Conservation (phyloP, 768 basidiomycete genomes). For the Agrocybe praecox region DNA sequence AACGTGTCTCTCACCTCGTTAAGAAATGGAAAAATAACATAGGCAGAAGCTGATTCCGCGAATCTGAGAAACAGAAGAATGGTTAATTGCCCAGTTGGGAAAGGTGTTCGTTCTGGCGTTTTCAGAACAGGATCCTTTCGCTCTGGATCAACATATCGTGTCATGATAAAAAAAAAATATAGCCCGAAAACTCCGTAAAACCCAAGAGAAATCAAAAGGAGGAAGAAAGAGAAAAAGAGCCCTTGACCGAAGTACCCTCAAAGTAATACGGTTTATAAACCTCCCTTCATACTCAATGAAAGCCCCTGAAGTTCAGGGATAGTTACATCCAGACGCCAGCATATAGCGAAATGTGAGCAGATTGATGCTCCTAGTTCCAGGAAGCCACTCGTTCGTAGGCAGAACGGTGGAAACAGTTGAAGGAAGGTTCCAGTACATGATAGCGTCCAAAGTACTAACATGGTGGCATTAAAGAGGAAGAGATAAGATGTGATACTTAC, state of each 20-base stretch:
- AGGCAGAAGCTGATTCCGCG: slow-evolving; percentile 62
- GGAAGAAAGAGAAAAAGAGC: no score
- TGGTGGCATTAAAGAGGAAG: neutral
- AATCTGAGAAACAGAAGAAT: slow-evolving; percentile 62
- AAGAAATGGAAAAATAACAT: slow-evolving; percentile 54
- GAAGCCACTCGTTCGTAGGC: neutral
- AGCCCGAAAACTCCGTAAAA: no score
- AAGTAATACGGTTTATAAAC: no score
- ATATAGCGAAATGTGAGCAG: neutral
- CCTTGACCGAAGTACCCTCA: no score
- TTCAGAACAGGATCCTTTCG: no score
- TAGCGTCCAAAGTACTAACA: no score
- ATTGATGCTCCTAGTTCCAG: neutral
- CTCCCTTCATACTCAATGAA: no score
- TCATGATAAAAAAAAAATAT: neutral
- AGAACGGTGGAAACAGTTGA: neutral
- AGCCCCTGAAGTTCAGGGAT: no score
- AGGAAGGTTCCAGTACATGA: no score
- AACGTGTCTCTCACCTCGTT: slow-evolving; percentile 34
- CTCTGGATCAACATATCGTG: neutral
- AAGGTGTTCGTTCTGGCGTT: slow-evolving; percentile 33
- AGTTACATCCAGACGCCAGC: neutral
- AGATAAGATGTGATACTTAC: no score
- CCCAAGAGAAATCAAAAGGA: no score
- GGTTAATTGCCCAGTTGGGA: slow-evolving; percentile 57